A percentile compares a stretch with the other conserved stretches of the same genome.
phyloP scores from a whole-genome alignment of 2,329 filamentous ascomycete species.

The Metarhizium humberi region DNA sequence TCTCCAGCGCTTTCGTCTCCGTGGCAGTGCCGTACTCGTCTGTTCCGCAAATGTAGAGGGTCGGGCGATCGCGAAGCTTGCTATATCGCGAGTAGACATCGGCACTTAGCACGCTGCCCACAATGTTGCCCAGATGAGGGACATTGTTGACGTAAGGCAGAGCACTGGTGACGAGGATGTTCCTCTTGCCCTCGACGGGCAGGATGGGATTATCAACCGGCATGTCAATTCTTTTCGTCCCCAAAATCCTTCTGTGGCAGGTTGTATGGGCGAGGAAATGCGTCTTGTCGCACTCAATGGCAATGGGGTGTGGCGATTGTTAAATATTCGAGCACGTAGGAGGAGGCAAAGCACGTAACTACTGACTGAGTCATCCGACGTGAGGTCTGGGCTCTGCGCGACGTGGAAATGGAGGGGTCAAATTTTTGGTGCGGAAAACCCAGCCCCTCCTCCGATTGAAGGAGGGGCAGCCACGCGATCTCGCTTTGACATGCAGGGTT shows the following conservation, averaged over 20 bases:
- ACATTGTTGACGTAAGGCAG: constrained; percentile 70
- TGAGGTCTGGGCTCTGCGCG: not conserved
- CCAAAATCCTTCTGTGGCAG: not conserved
- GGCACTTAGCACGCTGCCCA: constrained; percentile 78
- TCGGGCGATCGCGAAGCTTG: constrained; percentile 69
- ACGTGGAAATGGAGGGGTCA: not conserved
- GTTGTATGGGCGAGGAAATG: not conserved
- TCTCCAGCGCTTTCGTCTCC: constrained; percentile 89
- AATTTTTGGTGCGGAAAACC: not conserved
- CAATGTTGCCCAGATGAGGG: constrained; percentile 81
- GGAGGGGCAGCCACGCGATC: not conserved
- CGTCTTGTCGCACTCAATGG: not conserved
- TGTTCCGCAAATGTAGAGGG: constrained; percentile 71
- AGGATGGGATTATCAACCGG: constrained; percentile 35
- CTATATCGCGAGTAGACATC: constrained; percentile 80
- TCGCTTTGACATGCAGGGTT: no score
- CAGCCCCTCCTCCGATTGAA: not conserved
- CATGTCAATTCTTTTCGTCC: constrained; percentile 4
- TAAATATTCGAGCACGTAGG: not conserved
- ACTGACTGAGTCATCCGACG: not conserved
- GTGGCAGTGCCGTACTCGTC: constrained; percentile 96
- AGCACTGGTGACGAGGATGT: constrained; percentile 86
- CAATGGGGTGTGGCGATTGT: not conserved
- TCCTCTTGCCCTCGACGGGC: constrained; percentile 66
- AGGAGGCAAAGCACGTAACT: not conserved